A percentile compares a stretch with the other conserved stretches of the same genome.
Evolutionary conservation across 164 flowering plant species (phyloP).

Genomic region (Aristolochia contorta): DNA sequence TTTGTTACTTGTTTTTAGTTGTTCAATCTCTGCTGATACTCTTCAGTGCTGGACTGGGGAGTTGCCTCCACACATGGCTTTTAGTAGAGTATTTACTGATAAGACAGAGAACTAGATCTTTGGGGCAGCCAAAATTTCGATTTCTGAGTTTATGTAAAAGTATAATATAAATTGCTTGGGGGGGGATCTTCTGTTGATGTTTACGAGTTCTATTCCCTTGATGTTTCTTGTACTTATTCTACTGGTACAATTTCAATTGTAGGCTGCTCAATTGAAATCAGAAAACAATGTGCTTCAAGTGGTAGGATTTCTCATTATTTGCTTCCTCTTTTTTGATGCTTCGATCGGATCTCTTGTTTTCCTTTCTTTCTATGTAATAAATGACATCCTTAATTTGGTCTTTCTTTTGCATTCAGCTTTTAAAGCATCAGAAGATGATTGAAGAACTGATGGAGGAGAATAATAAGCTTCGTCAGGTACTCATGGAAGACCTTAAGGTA

Average conservation of each 20-base stretch:
- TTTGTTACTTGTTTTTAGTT: too few relatives aligned
- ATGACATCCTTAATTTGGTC: neutral
- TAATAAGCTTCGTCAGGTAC: constrained; percentile 60
- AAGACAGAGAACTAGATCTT: neutral
- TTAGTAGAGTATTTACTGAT: too few relatives aligned
- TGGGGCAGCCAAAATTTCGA: too few relatives aligned
- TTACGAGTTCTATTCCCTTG: too few relatives aligned
- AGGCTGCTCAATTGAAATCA: constrained; percentile 50
- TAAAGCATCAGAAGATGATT: constrained; percentile 74
- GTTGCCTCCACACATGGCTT: too few relatives aligned
- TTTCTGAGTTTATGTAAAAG: too few relatives aligned
- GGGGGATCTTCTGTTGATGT: too few relatives aligned
- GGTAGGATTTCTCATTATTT: constrained; percentile 33
- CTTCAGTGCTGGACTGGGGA: too few relatives aligned
- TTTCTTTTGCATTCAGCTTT: constrained; percentile 33
- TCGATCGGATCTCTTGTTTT: neutral
- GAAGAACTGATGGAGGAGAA: constrained; percentile 77
- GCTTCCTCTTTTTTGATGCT: neutral
- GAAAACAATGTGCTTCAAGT: constrained; percentile 69
- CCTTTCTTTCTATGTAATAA: neutral
- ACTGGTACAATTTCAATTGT: constrained; percentile 12
- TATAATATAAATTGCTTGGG: too few relatives aligned
- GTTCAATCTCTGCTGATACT: too few relatives aligned
- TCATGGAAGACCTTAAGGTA: constrained; percentile 69
- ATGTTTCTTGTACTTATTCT: neutral